A percentile compares a stretch with the other conserved stretches of the same genome.
These are phyloP conservation scores for Cupressus sempervirens DNA, from an alignment of 75 land plant genomes.

Conservation along the genomic window DNA sequence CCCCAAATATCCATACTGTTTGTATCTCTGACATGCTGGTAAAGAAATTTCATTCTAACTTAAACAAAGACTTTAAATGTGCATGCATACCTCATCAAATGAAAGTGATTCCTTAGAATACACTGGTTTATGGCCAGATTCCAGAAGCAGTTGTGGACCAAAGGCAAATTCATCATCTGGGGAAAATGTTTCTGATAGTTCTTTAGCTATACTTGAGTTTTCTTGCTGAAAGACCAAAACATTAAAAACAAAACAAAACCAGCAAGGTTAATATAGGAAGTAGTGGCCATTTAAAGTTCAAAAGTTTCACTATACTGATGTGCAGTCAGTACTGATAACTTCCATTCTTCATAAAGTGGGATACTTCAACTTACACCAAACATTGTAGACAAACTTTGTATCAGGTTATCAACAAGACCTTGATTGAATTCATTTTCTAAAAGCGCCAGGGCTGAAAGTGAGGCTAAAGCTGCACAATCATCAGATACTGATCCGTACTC, in stretches of 20 bases:
- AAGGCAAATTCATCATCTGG: conserved; percentile 66
- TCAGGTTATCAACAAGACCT: conserved; percentile 39
- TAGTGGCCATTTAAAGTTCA: background rate
- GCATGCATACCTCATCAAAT: conserved; percentile 66
- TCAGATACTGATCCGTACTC: conserved; percentile 67
- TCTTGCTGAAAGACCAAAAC: conserved; percentile 36
- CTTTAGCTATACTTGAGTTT: conserved; percentile 22
- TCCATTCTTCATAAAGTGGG: background rate
- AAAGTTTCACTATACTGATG: background rate
- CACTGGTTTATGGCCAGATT: conserved; percentile 28
- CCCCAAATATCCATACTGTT: background rate
- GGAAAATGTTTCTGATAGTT: conserved; percentile 45
- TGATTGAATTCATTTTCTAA: conserved; percentile 36
- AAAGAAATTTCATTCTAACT: background rate
- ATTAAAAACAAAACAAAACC: background rate
- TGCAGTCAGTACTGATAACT: background rate
- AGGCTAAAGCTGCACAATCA: conserved; percentile 47
- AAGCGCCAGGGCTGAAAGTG: conserved; percentile 36
- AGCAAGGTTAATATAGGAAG: background rate
- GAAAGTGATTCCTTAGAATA: conserved; percentile 61
- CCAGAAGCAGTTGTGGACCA: conserved; percentile 42
- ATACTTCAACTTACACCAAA: conserved; percentile 32
- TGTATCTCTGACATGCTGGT: background rate
- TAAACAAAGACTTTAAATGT: background rate
- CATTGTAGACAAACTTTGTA: conserved; percentile 27